Base-by-base conservation (phyloP, 2,329 filamentous ascomycete genomes). In the Keithomyces neogunnii region DNA sequence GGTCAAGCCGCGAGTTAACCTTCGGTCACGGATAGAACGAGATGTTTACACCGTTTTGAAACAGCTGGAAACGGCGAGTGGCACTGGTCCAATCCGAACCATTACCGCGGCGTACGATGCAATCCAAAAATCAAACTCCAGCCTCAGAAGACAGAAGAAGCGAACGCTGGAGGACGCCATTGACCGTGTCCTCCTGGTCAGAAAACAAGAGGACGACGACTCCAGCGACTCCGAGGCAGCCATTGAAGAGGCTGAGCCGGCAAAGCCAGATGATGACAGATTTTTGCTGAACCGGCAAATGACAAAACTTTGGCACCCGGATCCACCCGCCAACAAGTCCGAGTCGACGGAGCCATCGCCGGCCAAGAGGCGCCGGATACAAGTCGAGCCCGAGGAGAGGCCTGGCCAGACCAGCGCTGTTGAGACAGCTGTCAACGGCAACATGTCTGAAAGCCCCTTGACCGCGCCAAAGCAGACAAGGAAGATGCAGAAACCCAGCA, bases 91-190 rank as follows among this genome's bases (percentile, higher is more conserved):
- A 7, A 67, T 69, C 59, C 66, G 63, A 32, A 83, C 80, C 1
- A 73, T 85, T 3, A 68, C 76, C 2, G 69, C 73, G 2, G 78
- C 95, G 1, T 96, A 93, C 64, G 85, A 90, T 39, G 81, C 80
- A 53, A 89, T 97, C 55, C 88, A 90, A 59, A 73, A 75, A 48
- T 96, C 90, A 11, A 96, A 96, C 65, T 95, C 90, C 0, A 90
- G 86, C 59, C 70, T 97, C 28, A 89, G 88, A 56, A 77, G 93
- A 28, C 83, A 87, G 58, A 89, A 89, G 39, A 95, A 93, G 67
- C 85, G 84, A 54, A 75, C 86, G 0, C 71, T 97, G 1, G 88
- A 96, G 65, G 88, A 93, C 56, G 86, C 87, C 36, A 89, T 97
- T 56, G 89, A 95, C 55, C 77, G 89, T 6, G 89, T 91, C 0